Percentiles rank a stretch among this genome's conserved stretches.
Conservation (phyloP, 225 moss, liverwort and hornwort species). For the Takakia lepidozioides region DNA sequence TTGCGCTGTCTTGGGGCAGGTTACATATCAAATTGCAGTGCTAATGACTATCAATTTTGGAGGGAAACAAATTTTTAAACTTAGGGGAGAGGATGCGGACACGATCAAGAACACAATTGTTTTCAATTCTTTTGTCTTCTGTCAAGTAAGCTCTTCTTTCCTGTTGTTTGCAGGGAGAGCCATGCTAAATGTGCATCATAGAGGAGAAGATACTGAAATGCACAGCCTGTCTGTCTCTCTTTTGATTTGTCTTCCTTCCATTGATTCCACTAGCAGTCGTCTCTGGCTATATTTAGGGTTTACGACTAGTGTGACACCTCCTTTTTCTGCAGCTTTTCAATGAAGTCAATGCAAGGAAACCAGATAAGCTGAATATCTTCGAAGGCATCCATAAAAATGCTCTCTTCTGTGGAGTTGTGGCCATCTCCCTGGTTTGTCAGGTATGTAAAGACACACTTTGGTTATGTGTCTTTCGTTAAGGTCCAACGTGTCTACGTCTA, state of each 20-base stretch:
- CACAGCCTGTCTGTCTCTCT: not conserved
- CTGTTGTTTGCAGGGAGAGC: too few relatives aligned
- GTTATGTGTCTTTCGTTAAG: too few relatives aligned
- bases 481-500: too few relatives aligned
- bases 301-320: too few relatives aligned
- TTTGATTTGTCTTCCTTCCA: too few relatives aligned
- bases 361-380: conserved; percentile 24
- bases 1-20: too few relatives aligned
- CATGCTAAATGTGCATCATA: not conserved
- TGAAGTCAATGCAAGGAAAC: conserved; percentile 37
- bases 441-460: too few relatives aligned
- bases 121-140: conserved; percentile 53
- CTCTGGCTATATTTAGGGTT: too few relatives aligned
- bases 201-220: not conserved
- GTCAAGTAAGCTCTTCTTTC: conserved; percentile 12
- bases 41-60: conserved; percentile 24
- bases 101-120: conserved; percentile 34
- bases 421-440: conserved; percentile 27
- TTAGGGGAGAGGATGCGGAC: not conserved
- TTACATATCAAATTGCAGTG: conserved; percentile 21
- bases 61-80: conserved; percentile 18
- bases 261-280: too few relatives aligned
- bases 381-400: conserved; percentile 24
- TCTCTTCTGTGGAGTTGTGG: conserved; percentile 23
- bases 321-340: conserved; percentile 25